These are phyloP conservation scores for Fibroporia radiculosa DNA, from an alignment of 768 basidiomycete genomes.

Conservation along the genomic window DNA sequence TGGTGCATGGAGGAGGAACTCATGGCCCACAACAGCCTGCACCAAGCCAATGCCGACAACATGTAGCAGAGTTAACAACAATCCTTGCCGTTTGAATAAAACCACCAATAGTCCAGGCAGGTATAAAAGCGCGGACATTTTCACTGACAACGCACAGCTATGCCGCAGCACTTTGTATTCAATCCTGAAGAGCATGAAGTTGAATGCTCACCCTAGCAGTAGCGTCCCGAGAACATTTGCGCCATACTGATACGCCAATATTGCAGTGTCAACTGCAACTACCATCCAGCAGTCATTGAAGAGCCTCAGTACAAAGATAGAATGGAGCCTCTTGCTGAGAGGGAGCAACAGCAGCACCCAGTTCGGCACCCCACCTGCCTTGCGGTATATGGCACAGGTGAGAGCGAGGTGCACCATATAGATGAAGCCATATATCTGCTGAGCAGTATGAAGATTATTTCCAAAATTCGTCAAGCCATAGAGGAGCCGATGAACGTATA, in stretches of 20 bases:
- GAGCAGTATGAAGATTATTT: slow-evolving; percentile 51
- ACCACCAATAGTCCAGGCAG: slow-evolving; percentile 83
- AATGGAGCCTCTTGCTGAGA: slow-evolving; percentile 90
- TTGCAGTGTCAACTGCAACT: slow-evolving; percentile 54
- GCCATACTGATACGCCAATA: slow-evolving; percentile 55
- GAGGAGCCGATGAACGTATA: slow-evolving; percentile 72
- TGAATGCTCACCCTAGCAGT: slow-evolving; percentile 59
- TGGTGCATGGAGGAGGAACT: slow-evolving; percentile 59
- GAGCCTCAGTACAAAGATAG: slow-evolving; percentile 82
- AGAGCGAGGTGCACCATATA: slow-evolving; percentile 63
- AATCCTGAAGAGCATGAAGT: not conserved
- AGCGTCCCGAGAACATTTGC: slow-evolving; percentile 56
- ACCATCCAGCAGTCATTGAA: slow-evolving; percentile 95
- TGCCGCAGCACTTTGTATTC: not conserved
- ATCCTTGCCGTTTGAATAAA: slow-evolving; percentile 65
- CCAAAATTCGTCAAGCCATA: slow-evolving; percentile 58
- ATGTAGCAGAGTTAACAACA: slow-evolving; percentile 44
- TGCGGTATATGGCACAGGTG: slow-evolving; percentile 61
- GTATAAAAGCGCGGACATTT: slow-evolving; percentile 92
- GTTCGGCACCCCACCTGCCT: slow-evolving; percentile 56
- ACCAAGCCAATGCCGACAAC: slow-evolving; percentile 34
- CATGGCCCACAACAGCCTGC: slow-evolving; percentile 58
- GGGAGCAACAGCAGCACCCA: slow-evolving; percentile 67
- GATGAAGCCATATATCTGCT: slow-evolving; percentile 70
- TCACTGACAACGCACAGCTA: slow-evolving; percentile 81